Conservation (phyloP, 192 early-diverging fungal species). For the Coemansia brasiliensis region DNA sequence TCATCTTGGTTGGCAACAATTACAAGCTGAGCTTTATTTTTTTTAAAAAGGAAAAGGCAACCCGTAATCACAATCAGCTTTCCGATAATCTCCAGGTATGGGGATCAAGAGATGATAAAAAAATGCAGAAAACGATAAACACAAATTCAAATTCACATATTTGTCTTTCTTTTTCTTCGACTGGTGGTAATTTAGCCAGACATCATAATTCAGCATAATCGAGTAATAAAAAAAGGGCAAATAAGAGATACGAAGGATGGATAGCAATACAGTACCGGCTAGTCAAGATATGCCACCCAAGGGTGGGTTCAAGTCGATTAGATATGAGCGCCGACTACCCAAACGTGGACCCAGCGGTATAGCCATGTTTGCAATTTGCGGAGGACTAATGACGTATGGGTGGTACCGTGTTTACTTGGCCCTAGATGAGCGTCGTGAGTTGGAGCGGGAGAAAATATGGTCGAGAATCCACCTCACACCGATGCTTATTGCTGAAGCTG, state of each 20-base stretch:
- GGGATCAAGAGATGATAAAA: neutral
- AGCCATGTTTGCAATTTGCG: constrained; percentile 72
- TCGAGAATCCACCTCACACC: constrained; percentile 89
- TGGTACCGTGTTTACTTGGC: constrained; percentile 63
- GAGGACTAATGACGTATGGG: constrained; percentile 79
- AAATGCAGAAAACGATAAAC: neutral
- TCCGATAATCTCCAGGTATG: too few species aligned
- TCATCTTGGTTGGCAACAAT: too few species aligned
- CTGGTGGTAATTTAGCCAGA: too few species aligned
- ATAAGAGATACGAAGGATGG: constrained; percentile 9
- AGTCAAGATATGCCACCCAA: constrained; percentile 51
- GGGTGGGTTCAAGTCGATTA: constrained; percentile 74
- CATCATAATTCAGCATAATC: too few species aligned
- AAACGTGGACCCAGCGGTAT: constrained; percentile 87
- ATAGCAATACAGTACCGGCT: constrained; percentile 12
- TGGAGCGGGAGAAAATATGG: constrained; percentile 92
- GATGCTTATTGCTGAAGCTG: constrained; percentile 88
- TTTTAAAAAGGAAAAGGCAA: neutral
- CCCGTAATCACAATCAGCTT: neutral
- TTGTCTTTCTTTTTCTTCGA: neutral
- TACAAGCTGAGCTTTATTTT: too few species aligned
- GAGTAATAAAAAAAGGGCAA: neutral
- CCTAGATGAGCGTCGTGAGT: constrained; percentile 63
- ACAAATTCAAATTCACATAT: neutral
- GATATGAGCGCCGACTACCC: constrained; percentile 87